Percentiles rank a stretch among this genome's conserved stretches.
phyloP scores from a whole-genome alignment of 148 eudicot genomes.

The Persicaria tinctoria region DNA sequence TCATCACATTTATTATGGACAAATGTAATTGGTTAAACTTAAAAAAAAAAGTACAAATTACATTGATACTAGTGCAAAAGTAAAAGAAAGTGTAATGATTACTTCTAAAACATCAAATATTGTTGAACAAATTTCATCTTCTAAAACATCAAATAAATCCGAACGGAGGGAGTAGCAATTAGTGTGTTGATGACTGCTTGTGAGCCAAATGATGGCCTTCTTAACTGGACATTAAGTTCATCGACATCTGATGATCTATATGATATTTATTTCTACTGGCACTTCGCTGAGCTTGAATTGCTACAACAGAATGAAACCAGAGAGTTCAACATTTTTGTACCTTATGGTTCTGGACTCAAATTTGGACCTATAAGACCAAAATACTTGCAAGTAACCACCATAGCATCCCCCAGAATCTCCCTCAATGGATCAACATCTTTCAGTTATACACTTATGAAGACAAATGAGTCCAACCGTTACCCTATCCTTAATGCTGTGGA shows the following conservation, averaged over 20 bases:
- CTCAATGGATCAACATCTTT: too few species aligned
- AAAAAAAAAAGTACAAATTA: too few species aligned
- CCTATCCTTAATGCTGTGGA: slow-evolving; percentile 1
- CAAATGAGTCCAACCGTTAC: background rate
- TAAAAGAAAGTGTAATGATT: too few species aligned
- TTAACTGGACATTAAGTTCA: background rate
- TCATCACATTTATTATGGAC: too few species aligned
- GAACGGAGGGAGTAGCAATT: too few species aligned
- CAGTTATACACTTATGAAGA: too few species aligned
- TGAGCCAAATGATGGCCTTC: background rate
- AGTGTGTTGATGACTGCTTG: background rate
- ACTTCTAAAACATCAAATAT: too few species aligned
- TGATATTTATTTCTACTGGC: slow-evolving; percentile 1
- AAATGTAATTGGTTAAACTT: too few species aligned
- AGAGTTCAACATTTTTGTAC: slow-evolving; percentile 4
- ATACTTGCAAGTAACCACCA: background rate
- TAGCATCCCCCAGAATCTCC: background rate
- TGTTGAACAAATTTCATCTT: too few species aligned
- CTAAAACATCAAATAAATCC: too few species aligned
- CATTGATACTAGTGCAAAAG: too few species aligned
- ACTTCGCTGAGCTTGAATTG: background rate
- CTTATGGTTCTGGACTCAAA: background rate
- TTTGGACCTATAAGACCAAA: background rate
- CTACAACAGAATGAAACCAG: background rate
- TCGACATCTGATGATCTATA: background rate